Base-by-base conservation (phyloP, 805 yeast genomes). In the Wickerhamomyces queroliae region DNA sequence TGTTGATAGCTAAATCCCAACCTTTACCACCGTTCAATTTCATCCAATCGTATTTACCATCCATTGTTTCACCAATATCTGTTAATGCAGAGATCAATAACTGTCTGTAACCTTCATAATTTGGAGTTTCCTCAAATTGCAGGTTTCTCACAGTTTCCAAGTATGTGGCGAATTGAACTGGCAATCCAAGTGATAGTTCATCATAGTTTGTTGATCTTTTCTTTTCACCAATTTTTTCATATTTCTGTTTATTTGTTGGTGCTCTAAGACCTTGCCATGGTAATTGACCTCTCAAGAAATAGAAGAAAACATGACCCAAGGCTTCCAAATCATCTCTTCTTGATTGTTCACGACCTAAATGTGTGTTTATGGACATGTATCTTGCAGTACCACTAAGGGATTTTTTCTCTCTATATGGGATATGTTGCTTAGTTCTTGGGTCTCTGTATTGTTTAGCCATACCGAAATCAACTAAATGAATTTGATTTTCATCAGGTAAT, bases 191-290 rank as follows among this genome's bases (percentile, higher is more conserved):
- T 52, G 86, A 74, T 42, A 68, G 54, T 36, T 79, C 81, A 34
- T 67, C 69, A 8, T 84, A 77, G 12, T 80, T 73, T 2, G 89
- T 78, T 13, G 81, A 70, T 55, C 82, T 80, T 59, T 85, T 85
- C 53, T 83, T 83, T 48, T 83, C 83, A 22, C 93, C 93, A 59
- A 85, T 85, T 56, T 83, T 84, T 59, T 85, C 93, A 57, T 84
- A 84, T 59, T 84, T 84, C 48, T 78, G 74, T 58, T 85, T 84
- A 59, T 84, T 84, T n/a, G 87, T 83, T 43, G 88, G 88, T 2
- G 91, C 93, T 61, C 83, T 84, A 44, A 84, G 65, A n/a, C 95
- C 95, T 63, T 84, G 95, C 95, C 95, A 84, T 34, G 95, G 95
- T 56, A 84, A 69, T 46, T 79, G 82, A 22, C 95, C 93, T 55